Base-by-base conservation (phyloP, 2,329 filamentous ascomycete genomes). In the Didymellaceae sp. region DNA sequence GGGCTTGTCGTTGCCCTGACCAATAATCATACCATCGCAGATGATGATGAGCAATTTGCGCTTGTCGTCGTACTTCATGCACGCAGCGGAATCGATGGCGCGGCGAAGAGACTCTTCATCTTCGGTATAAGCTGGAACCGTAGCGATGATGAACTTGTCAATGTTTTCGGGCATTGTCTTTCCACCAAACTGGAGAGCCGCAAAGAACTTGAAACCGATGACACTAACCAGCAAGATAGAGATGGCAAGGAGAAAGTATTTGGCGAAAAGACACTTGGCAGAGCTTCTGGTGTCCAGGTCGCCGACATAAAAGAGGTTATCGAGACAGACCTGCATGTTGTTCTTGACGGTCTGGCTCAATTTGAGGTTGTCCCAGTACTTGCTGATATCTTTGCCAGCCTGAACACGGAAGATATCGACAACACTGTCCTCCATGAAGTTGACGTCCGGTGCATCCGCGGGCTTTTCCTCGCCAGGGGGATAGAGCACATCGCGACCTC, bases 1-100 rank as follows among this genome's bases (percentile, higher is more conserved):
- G 6, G 94, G 91, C 55, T 91, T 85, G 72, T 99, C 94, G 75
- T 99, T 99, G 68, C 94, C 94, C 77, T 97, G 92, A 66, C 94
- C 94, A 60, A 99, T 95, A 79, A 99, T 99, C 93, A 99, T 97
- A 76, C 94, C 94, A 68, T 99, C 94, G 67, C 94, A 99, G 58
- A 99, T 81, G 55, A 99, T 82, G 59, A 96, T 86, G 20, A 99
- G 80, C 10, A 99, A 82, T 79, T 99, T 99, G 68, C 94, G 90
- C 79, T 99, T 99, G 72, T 99, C 93, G 67, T 99, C 94, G 70
- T 99, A 99, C 61, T 86, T 87, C 91, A 97, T 97, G 54, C 91
- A 84, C 21, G 94, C 92, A 52, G 91, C 89, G 0, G 94, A 99
- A 73, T 99, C 94, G 64, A 99, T 96, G 52, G 94, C 94, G 80